Percentiles rank a stretch among this genome's conserved stretches.
These are phyloP conservation scores for Smittium mucronatum DNA, from an alignment of 371 early-diverging fungal genomes.

Conservation along the genomic window DNA sequence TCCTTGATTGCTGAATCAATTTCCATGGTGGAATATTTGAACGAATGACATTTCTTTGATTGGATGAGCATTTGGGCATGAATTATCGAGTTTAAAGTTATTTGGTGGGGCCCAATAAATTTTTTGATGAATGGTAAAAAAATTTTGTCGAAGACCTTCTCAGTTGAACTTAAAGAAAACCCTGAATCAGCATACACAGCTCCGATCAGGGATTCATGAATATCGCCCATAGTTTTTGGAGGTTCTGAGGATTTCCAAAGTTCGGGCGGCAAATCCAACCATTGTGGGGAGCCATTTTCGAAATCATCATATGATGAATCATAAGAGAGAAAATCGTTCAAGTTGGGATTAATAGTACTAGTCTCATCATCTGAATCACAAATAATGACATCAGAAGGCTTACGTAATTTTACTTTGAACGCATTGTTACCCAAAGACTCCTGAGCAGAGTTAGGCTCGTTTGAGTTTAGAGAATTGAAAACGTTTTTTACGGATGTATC, in stretches of 20 bases:
- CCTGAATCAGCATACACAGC: conserved; percentile 78
- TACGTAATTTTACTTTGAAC: neutral
- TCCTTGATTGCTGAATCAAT: neutral
- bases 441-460: neutral
- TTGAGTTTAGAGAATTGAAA: neutral
- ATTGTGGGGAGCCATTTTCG: neutral
- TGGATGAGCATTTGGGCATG: conserved; percentile 27
- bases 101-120: conserved; percentile 31
- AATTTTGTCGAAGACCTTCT: conserved; percentile 32
- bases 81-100: conserved; percentile 31
- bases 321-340: neutral
- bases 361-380: neutral
- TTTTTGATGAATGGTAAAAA: conserved; percentile 28
- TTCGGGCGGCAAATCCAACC: conserved; percentile 35
- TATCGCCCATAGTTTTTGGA: conserved; percentile 80
- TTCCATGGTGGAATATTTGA: neutral
- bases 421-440: neutral
- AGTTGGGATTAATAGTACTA: neutral
- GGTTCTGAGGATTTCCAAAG: conserved; percentile 56
- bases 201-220: conserved; percentile 78
- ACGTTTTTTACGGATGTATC: neutral
- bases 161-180: conserved; percentile 41
- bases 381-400: neutral
- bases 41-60: conserved; percentile 23
- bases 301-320: neutral